Percentiles rank a stretch among this genome's conserved stretches.
Evolutionary conservation across 1,139 yeast genomes (phyloP).

Genomic region (Geotrichum australiense): DNA sequence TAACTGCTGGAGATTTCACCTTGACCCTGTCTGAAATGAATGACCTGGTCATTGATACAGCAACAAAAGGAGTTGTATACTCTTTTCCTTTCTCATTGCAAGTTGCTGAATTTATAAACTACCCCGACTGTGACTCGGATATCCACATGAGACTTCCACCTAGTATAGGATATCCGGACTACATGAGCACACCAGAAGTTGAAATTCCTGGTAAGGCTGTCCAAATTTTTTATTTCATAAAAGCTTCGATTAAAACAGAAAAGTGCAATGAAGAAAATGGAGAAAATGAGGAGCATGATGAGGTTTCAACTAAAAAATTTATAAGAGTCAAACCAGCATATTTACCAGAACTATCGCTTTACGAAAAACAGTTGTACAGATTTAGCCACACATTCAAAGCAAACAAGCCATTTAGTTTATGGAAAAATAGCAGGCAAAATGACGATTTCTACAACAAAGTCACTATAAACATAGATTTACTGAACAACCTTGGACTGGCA

Average conservation of each 20-base stretch:
- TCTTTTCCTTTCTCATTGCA: conserved; percentile 2
- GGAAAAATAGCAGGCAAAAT: background rate
- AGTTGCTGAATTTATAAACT: background rate
- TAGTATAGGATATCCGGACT: background rate
- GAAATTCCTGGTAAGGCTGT: background rate
- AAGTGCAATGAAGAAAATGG: background rate
- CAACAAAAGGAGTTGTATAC: background rate
- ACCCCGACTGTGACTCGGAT: background rate
- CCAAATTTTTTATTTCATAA: background rate
- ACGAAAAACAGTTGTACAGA: background rate
- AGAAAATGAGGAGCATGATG: too few relatives aligned
- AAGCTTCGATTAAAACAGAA: background rate
- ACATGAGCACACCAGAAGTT: background rate
- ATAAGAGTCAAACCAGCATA: background rate
- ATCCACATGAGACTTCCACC: conserved; percentile 1
- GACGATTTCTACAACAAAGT: background rate
- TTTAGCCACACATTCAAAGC: background rate
- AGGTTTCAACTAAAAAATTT: too few relatives aligned
- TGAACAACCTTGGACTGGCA: too few relatives aligned
- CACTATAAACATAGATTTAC: too few relatives aligned
- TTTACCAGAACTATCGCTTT: background rate
- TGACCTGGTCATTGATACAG: background rate
- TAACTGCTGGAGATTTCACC: background rate
- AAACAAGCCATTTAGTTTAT: background rate
- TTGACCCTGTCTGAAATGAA: background rate